Base-by-base conservation (phyloP, 2,329 filamentous ascomycete species). In the Scedosporium dehoogii region DNA sequence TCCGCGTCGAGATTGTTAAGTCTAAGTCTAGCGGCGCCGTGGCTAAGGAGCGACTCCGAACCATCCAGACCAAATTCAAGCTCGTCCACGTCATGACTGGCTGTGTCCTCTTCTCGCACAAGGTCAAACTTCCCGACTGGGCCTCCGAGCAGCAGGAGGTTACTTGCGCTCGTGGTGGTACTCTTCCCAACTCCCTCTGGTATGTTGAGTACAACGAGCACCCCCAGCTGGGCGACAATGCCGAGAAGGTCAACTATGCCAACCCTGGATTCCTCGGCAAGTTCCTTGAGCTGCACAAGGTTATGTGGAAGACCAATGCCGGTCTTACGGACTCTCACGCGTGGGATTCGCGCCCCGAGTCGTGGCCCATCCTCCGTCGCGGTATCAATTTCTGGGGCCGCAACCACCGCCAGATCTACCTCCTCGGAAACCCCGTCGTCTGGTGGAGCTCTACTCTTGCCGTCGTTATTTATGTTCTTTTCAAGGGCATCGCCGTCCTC, bases 381-480 rank as follows among this genome's bases (percentile, higher is more conserved):
- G 94, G 94, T 70, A 99, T 99, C 82, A 99, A 99, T 80, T 99
- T 99, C 82, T 99, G 94, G 94, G 92, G 93, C 67, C 92, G 89
- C 70, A 84, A 97, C 70, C 83, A 96, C 74, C 91, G 92, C 65
- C 94, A 99, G 74, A 92, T 99, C 69, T 99, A 99, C 75, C 87
- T 99, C 21, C 87, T 97, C 63, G 94, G 94, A 62, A 97, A 99
- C 75, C 92, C 92, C 1, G 76, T 97, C 63, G 88, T 97, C 68
- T 99, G 94, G 94, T 97, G 90, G 88, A 87, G 86, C 38, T 92
- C 91, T 6, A 93, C 90, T 14, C 78, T 86, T 7, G 88, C 92
- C 18, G 85, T 99, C 66, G 83, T 79, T 33, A 73, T 92, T 46
- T 99, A 96, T 73, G 75, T 87, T 42, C 71, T 86, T 25, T 93